A percentile compares a stretch with the other conserved stretches of the same genome.
phyloP scores from a whole-genome alignment of 2,329 filamentous ascomycete genomes.

The Cytospora piceicola region DNA sequence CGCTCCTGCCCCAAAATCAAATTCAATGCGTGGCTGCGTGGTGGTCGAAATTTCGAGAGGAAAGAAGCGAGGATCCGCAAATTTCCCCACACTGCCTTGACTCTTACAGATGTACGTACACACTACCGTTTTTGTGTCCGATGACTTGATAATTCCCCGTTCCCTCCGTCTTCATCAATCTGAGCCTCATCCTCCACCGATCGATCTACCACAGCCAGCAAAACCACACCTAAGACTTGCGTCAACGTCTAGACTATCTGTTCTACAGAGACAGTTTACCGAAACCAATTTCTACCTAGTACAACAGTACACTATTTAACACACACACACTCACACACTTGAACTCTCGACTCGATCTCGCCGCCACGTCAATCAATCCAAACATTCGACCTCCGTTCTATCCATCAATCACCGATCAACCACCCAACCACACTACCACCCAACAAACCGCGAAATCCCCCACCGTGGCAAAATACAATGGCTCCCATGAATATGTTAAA shows the following conservation, averaged over 20 bases:
- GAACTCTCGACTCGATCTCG: constrained; percentile 10
- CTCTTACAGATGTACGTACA: background rate
- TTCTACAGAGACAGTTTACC: background rate
- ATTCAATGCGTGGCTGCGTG: no score
- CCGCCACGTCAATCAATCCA: constrained; percentile 12
- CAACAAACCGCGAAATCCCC: constrained; percentile 9
- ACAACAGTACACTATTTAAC: constrained; percentile 17
- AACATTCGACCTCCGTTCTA: background rate
- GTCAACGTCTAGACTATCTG: constrained; percentile 9
- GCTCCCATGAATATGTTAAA: constrained; percentile 73
- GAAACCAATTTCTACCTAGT: background rate
- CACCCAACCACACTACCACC: constrained; percentile 9
- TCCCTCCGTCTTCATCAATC: constrained; percentile 17
- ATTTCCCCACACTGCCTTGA: constrained; percentile 1
- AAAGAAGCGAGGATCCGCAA: background rate
- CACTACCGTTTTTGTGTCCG: constrained; percentile 2
- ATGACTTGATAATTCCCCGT: constrained; percentile 15
- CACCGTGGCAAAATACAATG: constrained; percentile 50
- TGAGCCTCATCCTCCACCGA: constrained; percentile 3
- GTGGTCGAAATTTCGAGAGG: background rate
- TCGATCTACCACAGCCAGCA: constrained; percentile 11
- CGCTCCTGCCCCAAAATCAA: background rate
- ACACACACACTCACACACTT: constrained; percentile 1
- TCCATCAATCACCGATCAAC: background rate
- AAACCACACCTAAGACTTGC: background rate